phyloP scores from a whole-genome alignment of 352 stramenopile species.

The Peronosclerospora sorghi region DNA sequence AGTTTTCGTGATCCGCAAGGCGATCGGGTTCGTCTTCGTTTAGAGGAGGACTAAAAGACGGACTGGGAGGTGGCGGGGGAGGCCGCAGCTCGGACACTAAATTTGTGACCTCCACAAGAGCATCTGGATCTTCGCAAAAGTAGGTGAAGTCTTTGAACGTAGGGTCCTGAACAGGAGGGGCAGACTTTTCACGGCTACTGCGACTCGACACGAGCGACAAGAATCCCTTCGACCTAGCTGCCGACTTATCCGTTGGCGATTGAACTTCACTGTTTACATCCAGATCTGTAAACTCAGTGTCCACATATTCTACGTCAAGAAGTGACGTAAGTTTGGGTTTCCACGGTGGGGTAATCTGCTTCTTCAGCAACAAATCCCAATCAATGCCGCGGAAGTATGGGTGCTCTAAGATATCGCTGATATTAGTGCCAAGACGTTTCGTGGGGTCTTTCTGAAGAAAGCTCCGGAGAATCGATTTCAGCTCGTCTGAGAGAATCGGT shows the following conservation, averaged over 20 bases:
- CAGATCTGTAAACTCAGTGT: conserved; percentile 78
- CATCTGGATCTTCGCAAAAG: conserved; percentile 80
- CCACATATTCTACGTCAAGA: conserved; percentile 80
- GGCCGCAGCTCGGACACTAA: conserved; percentile 72
- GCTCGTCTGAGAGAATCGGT: conserved; percentile 46
- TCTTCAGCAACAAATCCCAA: conserved; percentile 78
- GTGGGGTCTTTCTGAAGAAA: conserved; percentile 84
- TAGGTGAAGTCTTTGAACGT: conserved; percentile 88
- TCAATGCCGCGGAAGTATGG: conserved; percentile 72
- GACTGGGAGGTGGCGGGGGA: conserved; percentile 20
- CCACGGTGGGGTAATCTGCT: conserved; percentile 77
- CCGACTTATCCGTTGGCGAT: conserved; percentile 73
- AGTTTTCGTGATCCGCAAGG: conserved; percentile 6
- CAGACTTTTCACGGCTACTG: conserved; percentile 43
- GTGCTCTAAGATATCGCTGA: conserved; percentile 78
- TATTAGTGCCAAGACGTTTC: conserved; percentile 80
- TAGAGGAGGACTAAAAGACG: conserved; percentile 5
- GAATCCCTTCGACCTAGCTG: conserved; percentile 67
- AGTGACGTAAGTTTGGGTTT: conserved; percentile 73
- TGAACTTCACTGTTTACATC: conserved; percentile 75
- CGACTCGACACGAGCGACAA: conserved; percentile 70
- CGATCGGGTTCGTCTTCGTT: conserved; percentile 26
- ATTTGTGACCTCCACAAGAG: conserved; percentile 72
- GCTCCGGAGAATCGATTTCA: conserved; percentile 70
- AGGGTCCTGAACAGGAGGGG: conserved; percentile 71